Conservation (phyloP, 129 eudicot genomes). For the Scalesia atractyloides region DNA sequence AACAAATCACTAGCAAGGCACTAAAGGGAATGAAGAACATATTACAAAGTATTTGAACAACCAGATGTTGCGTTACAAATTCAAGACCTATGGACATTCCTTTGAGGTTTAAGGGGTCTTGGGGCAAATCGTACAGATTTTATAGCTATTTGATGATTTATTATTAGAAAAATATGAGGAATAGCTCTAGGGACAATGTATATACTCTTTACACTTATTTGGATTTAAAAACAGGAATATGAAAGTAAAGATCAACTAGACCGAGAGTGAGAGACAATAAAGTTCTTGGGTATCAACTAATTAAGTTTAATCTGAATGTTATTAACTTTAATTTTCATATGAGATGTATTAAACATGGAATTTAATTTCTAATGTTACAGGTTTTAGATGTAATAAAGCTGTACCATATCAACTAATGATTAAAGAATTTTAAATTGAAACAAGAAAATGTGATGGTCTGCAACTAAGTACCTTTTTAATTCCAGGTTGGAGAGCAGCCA, state of each 20-base stretch:
- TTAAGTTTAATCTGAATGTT: neutral
- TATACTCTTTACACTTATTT: too few relatives aligned
- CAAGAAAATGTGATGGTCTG: neutral
- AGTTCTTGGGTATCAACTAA: neutral
- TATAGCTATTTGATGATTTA: too few relatives aligned
- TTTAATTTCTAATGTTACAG: neutral
- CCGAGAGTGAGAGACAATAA: neutral
- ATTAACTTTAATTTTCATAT: neutral
- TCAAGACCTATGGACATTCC: too few relatives aligned
- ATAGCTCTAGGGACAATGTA: too few relatives aligned
- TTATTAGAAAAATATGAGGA: too few relatives aligned
- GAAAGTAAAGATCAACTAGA: too few relatives aligned
- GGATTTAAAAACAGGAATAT: too few relatives aligned
- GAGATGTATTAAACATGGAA: neutral
- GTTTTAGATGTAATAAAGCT: neutral
- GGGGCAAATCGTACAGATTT: too few relatives aligned
- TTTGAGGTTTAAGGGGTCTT: too few relatives aligned
- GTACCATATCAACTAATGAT: neutral
- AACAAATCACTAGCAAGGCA: neutral
- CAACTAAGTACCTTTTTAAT: conserved; percentile 29
- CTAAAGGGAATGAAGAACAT: too few relatives aligned
- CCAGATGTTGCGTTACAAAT: too few relatives aligned
- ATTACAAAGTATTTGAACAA: too few relatives aligned
- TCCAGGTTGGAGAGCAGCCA: conserved; percentile 33
- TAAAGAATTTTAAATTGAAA: neutral